Base-by-base conservation (phyloP, 257 asterid species). In the Primulina eburnea region DNA sequence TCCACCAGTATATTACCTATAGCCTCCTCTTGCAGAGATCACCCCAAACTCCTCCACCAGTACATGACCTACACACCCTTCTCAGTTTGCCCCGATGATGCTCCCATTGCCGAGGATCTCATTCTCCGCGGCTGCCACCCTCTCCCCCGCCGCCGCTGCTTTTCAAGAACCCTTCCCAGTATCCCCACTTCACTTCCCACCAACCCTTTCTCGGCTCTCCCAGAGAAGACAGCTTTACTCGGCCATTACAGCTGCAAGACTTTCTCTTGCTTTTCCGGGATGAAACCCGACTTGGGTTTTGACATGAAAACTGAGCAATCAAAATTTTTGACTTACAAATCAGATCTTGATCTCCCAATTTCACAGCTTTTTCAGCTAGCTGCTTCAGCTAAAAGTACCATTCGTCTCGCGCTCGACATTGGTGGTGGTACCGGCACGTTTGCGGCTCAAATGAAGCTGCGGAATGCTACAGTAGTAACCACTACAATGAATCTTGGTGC, bases 371-470 rank as follows among this genome's bases (percentile, higher is more conserved):
- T 94, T 32, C 85, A 91, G 76, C 75, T 90, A 0, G 81, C 93
- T 0, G 79, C 76, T 65, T 61, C 88, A 6, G 79, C 93, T 4
- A 82, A 67, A 10, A 71, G 79, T 37, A 87, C 75, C 4, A 80
- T 92, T 65, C 68, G 97, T 74, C 80, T 92, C 0, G 97, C 84
- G 1, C 77, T 90, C 33, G 99, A 93, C 64, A 68, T 93, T 32
- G 99, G 99, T 1, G 96, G 99, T 62, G 99, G 97, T 17, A 85
- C 92, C 0, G 99, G 96, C 0, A 90, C 97, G 18, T 93, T 93
- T 63, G 99, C 97, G 0, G 97, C 97, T 0, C 96, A 89, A 50
- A 89, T 93, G 99, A 90, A 87, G 92, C 82, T 87, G 77, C 86
- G 71, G 12, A 90, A 89, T 61, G 96, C 86, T 65, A 90, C 96